phyloP scores from a whole-genome alignment of 2,329 filamentous ascomycete genomes.

The Kalmusia sp. region DNA sequence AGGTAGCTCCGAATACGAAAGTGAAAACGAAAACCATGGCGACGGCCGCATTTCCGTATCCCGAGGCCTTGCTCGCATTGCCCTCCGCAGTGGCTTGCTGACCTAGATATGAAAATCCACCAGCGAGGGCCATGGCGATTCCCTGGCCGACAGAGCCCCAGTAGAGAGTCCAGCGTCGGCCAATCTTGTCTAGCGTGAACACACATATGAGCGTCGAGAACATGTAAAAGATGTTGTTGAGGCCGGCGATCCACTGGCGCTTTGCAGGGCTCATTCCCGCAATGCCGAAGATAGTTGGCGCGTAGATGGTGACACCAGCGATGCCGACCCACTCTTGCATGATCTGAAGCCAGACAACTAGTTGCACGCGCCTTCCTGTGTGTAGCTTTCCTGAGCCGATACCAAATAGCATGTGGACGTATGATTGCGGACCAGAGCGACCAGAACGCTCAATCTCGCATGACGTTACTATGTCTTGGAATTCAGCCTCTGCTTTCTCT shows the following conservation, averaged over 20 bases:
- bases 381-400: conserved; percentile 70
- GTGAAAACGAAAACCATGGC: conserved; percentile 76
- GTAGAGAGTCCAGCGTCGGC: conserved; percentile 72
- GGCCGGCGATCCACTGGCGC: conserved; percentile 50
- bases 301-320: conserved; percentile 68
- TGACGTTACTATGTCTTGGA: conserved; percentile 71
- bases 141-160: conserved; percentile 71
- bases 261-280: conserved; percentile 66
- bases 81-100: conserved; percentile 57
- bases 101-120: conserved; percentile 65
- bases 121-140: conserved; percentile 72
- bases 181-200: conserved; percentile 73
- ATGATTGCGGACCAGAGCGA: conserved; percentile 60
- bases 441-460: conserved; percentile 62
- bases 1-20: conserved; percentile 69
- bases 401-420: conserved; percentile 71
- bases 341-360: conserved; percentile 75
- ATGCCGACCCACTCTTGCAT: conserved; percentile 76
- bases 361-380: conserved; percentile 70
- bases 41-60: conserved; percentile 69
- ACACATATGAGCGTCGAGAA: conserved; percentile 73
- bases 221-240: conserved; percentile 64
- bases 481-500: conserved; percentile 57
- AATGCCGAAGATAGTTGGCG: conserved; percentile 68
- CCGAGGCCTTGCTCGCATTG: conserved; percentile 54